Conservation (phyloP, 2,329 filamentous ascomycete species). For the Tolypocladium paradoxum region DNA sequence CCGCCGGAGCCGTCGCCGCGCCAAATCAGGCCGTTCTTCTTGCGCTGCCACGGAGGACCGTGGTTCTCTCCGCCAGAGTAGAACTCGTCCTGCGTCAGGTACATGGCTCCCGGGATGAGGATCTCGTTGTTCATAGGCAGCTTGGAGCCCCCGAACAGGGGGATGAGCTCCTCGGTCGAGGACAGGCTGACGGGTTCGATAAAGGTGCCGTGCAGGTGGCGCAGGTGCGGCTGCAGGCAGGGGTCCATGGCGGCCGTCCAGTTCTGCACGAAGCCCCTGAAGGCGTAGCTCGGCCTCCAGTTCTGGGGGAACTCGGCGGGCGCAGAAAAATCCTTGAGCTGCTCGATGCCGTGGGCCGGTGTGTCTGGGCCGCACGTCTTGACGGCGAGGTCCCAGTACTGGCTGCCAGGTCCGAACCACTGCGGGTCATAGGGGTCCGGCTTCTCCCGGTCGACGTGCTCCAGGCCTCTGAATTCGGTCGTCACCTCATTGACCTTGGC, state of each 20-base stretch:
- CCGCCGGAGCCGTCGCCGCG: slow-evolving; percentile 56
- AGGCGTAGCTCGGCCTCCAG: slow-evolving; percentile 24
- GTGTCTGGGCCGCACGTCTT: slow-evolving; percentile 47
- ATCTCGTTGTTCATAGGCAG: slow-evolving; percentile 54
- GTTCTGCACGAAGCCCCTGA: slow-evolving; percentile 42
- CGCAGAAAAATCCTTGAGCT: slow-evolving; percentile 17
- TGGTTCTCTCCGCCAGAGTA: slow-evolving; percentile 46
- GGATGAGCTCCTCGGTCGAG: slow-evolving; percentile 43
- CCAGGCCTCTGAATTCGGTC: slow-evolving; percentile 30
- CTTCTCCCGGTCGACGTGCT: slow-evolving; percentile 22
- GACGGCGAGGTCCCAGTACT: slow-evolving; percentile 50
- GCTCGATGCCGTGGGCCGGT: slow-evolving; percentile 27
- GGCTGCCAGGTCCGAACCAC: slow-evolving; percentile 34
- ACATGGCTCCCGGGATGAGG: slow-evolving; percentile 54
- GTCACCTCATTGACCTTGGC: slow-evolving; percentile 30
- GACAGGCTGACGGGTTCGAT: slow-evolving; percentile 41
- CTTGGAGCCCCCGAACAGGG: slow-evolving; percentile 53
- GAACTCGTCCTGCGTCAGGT: slow-evolving; percentile 45
- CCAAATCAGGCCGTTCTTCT: slow-evolving; percentile 48
- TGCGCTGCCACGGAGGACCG: slow-evolving; percentile 47
- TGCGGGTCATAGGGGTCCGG: slow-evolving; percentile 30
- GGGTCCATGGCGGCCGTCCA: slow-evolving; percentile 48
- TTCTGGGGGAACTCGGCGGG: slow-evolving; percentile 22
- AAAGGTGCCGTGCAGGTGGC: slow-evolving; percentile 44
- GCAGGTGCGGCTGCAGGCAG: slow-evolving; percentile 44